These are phyloP conservation scores for Arxiozyma heterogenica DNA, from an alignment of 1,139 yeast species.

Conservation along the genomic window DNA sequence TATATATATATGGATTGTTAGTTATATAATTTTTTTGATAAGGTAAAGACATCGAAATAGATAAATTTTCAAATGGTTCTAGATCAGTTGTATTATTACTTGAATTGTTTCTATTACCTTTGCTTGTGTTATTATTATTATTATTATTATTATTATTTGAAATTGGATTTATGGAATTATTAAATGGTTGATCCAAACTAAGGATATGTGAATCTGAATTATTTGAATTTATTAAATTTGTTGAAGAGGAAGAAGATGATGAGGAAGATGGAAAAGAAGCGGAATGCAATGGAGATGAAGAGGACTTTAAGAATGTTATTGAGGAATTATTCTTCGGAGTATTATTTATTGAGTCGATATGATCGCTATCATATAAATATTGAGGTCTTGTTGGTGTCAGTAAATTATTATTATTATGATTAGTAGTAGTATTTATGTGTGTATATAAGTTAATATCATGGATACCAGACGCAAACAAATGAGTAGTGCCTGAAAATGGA, in stretches of 20 bases:
- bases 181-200: not conserved
- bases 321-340: not conserved
- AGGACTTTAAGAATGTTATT: not conserved
- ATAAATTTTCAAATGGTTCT: conserved; percentile 21
- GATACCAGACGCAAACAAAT: conserved; percentile 36
- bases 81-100: not conserved
- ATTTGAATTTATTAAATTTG: not conserved
- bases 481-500: conserved; percentile 39
- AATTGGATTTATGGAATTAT: not conserved
- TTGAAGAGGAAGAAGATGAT: not conserved
- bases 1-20: not conserved
- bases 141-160: not conserved
- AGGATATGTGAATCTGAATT: not conserved
- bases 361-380: conserved; percentile 5
- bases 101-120: not conserved
- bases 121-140: not conserved
- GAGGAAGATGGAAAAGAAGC: not conserved
- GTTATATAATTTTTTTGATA: not conserved
- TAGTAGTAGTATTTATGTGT: not conserved
- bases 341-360: not conserved
- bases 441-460: not conserved
- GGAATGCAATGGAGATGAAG: not conserved
- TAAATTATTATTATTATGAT: not conserved
- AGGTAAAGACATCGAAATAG: conserved; percentile 19
- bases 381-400: not conserved